Base-by-base conservation (phyloP, 352 stramenopile species). In the Aphanomyces invadans region DNA sequence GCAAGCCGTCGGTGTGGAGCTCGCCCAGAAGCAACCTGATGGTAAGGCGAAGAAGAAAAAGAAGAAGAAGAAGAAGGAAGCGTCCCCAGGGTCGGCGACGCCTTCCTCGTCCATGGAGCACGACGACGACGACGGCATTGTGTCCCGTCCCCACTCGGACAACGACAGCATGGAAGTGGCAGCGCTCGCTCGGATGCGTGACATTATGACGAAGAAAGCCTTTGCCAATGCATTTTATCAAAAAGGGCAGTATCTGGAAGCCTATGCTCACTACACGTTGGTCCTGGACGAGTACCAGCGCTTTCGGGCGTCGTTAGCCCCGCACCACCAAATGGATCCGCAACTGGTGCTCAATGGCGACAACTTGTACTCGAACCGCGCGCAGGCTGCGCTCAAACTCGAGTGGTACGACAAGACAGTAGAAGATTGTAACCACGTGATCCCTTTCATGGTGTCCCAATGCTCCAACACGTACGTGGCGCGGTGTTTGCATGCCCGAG, bases 401-500 rank as follows among this genome's bases (percentile, higher is more conserved):
- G 60, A 67, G 38, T 67, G 60, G 60, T 67, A 46, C 2, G 21
- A 36, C 45, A 67, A 67, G 23, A 44, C 49, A 21, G 29, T 67
- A 4, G 60, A 67, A 10, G 60, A 67, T 26, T 67, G 60, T 26
- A 67, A 33, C 42, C 60, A 52, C 15, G 60, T 67, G 4, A 67
- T 67, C 32, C 60, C 60, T 9, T 67, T 67, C 31, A 67, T 67
- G 11, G 60, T 67, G 42, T 59, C 60, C 38, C 42, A 67, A 21
- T 67, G 60, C 49, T 42, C 60, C 60, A 67, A 67, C 42, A 52
- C 54, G 11, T 67, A 67, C 60, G 60, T 67, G 10, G 48, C 57
- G 19, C 60, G 60, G 2, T 67, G 60, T 31, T 26, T 67, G 5
- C 60, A 67, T 38, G 60, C 60, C 21, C 60, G 60, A 15, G 60